phyloP scores from a whole-genome alignment of 371 early-diverging fungal genomes.

The Actinomortierella ambigua region DNA sequence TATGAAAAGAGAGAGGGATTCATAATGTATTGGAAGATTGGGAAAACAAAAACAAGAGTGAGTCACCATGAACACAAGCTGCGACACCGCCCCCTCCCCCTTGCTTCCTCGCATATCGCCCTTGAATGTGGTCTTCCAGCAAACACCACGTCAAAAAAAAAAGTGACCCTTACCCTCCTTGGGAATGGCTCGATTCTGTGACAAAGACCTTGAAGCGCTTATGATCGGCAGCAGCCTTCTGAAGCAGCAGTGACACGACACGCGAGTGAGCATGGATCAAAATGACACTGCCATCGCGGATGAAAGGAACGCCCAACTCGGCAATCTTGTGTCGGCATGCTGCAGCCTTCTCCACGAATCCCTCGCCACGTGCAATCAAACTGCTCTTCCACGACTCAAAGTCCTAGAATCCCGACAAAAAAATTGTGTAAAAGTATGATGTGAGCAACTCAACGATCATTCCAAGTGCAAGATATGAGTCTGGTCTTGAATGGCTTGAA shows the following conservation, averaged over 20 bases:
- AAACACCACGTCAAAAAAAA: not conserved
- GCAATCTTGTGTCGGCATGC: slow-evolving; percentile 80
- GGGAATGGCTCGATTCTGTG: slow-evolving; percentile 84
- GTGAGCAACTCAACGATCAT: too few species aligned
- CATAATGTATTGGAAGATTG: not conserved
- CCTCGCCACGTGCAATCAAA: slow-evolving; percentile 72
- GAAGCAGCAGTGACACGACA: slow-evolving; percentile 86
- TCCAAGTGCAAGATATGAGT: slow-evolving; percentile 22
- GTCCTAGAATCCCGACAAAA: slow-evolving; percentile 45
- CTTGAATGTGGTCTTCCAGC: too few species aligned
- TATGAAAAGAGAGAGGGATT: not conserved
- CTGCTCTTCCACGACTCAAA: slow-evolving; percentile 82
- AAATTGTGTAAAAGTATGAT: not conserved
- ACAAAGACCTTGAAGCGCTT: slow-evolving; percentile 89
- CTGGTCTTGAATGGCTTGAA: slow-evolving; percentile 7
- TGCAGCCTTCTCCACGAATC: slow-evolving; percentile 77
- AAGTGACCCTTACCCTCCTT: slow-evolving; percentile 66
- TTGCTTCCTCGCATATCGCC: not conserved
- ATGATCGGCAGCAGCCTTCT: slow-evolving; percentile 75
- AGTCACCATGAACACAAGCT: slow-evolving; percentile 28
- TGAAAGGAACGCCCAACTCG: slow-evolving; percentile 83
- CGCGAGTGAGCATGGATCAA: slow-evolving; percentile 96
- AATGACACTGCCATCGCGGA: slow-evolving; percentile 86
- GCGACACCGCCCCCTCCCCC: not conserved
- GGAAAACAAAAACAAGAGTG: slow-evolving; percentile 8